phyloP scores from a whole-genome alignment of 257 asterid genomes.

The Salvia rosmarinus region DNA sequence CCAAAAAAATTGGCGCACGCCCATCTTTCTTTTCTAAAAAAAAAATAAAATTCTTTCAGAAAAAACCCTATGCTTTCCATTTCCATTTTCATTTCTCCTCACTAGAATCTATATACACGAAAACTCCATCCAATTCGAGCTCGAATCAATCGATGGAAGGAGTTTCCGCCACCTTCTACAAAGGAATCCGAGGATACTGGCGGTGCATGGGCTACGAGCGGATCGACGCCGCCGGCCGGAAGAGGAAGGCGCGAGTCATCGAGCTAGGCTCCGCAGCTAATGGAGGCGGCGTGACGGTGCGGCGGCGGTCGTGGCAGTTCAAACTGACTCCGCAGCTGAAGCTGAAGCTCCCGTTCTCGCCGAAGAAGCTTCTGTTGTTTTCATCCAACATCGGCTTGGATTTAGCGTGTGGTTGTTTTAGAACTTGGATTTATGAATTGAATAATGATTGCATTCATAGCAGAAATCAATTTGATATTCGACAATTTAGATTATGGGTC shows the following conservation, averaged over 20 bases:
- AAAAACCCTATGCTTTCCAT: too few relatives aligned
- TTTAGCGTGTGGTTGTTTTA: too few relatives aligned
- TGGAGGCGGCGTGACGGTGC: background rate
- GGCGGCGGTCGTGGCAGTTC: conserved; percentile 57
- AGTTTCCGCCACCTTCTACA: conserved; percentile 35
- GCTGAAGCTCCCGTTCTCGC: conserved; percentile 56
- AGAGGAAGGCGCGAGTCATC: conserved; percentile 33
- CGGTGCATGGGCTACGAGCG: conserved; percentile 58
- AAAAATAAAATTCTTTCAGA: too few relatives aligned
- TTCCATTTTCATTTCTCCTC: background rate
- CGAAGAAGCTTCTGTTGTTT: conserved; percentile 60
- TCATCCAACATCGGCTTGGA: too few relatives aligned
- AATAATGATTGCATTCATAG: too few relatives aligned
- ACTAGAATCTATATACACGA: background rate
- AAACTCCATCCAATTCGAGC: background rate
- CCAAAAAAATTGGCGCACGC: too few relatives aligned
- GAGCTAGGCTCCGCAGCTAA: conserved; percentile 36
- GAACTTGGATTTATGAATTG: too few relatives aligned
- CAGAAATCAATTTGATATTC: too few relatives aligned
- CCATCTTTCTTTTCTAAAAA: too few relatives aligned
- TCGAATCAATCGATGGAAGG: conserved; percentile 43
- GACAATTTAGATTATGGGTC: too few relatives aligned
- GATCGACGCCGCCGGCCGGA: conserved; percentile 40
- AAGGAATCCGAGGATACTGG: conserved; percentile 61
- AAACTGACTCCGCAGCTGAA: conserved; percentile 48